Evolutionary conservation across 1,284 basidiomycete genomes (phyloP), one percentile per base, ranked within the genome.

Genomic region (Naganishia sp.): DNA sequence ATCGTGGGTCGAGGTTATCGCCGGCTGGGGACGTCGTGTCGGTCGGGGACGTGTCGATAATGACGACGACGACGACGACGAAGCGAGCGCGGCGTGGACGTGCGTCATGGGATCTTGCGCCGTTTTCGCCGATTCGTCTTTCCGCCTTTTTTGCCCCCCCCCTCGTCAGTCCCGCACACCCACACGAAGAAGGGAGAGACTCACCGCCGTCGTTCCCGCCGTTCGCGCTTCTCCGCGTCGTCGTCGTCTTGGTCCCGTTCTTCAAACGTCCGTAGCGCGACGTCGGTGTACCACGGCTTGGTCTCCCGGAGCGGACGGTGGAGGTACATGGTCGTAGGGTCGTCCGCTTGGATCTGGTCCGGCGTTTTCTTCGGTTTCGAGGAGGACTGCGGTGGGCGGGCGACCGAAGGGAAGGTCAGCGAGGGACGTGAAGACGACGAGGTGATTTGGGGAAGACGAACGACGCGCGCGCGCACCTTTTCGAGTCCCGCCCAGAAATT

Each of bases 281-380:
- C 68, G 67, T 80, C 76, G 2, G 75, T 72, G 62, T 80, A 81
- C 80, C 80, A 81, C 5, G 80, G 79, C 65, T 77, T 77, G 3
- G 77, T 79, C 70, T 81, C 80, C 25, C 75, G 70, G 11, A 78
- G 77, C 0, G 80, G 78, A 42, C 80, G 72, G 42, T 71, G 68
- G 50, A 81, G 75, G 69, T 79, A 81, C 74, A 80, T 76, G 1
- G 80, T 81, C 46, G 77, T 74, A 31, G 75, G 73, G 57, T 79
- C 79, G 9, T 73, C 73, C 39, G 73, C 72, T 61, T 79, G 75
- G 2, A 76, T 66, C 42, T 77, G 75, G 9, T 70, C 75, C 2
- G 72, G 62, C 2, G 75, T 70, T 0, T 68, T 70, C 17, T 65
- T 65, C 18, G 71, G 69, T 56, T 70, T 72, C 4, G 41, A 6